Evolutionary conservation across 2,329 filamentous ascomycete genomes (phyloP), one percentile per base, ranked within the genome.

Genomic region (Geosmithia morbida): DNA sequence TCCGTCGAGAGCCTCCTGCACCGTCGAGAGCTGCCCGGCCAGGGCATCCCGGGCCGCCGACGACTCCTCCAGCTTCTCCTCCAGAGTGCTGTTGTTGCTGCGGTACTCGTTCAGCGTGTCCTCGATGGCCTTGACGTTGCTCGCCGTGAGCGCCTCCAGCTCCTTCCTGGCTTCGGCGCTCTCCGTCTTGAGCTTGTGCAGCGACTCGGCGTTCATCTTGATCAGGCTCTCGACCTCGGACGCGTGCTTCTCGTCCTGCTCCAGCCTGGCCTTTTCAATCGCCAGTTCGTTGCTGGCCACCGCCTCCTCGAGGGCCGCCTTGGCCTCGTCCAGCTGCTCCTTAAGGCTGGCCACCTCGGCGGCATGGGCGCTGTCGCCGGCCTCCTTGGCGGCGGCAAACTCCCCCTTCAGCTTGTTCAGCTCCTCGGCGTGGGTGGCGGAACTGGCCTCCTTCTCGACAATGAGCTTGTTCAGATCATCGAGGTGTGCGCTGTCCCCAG

Each of bases 151-250:
- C 48, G 68, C 68, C 52, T 71, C 67, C 3, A 74, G 58, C 51
- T 75, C 69, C 43, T 58, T 62, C 50, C 63, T 61, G 13, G 61
- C 59, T 26, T 62, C 60, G 3, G 58, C 55, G 2, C 63, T 58
- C 46, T 70, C 64, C 11, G 58, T 54, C 59, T 66, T 68, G 55
- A 69, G 56, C 30, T 54, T 56, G 14, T 68, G 65, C 45, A 70
- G 54, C 14, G 63, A 60, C 48, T 72, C 65, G 4, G 62, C 60
- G 51, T 72, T 66, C 47, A 64, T 58, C 19, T 59, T 58, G 39
- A 68, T 59, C 17, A 74, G 58, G 52, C 70, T 69, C 52, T 72
- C 67, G 20, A 77, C 61, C 50, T 74, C 68, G 19, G 62, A 62
- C 41, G 68, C 64, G 56, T 72, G 65, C 55, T 63, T 65, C 37